Percentiles rank a stretch among this genome's conserved stretches.
These are phyloP conservation scores for Diplosphaera chodatii DNA, from an alignment of 139 green algal species.

Conservation along the genomic window DNA sequence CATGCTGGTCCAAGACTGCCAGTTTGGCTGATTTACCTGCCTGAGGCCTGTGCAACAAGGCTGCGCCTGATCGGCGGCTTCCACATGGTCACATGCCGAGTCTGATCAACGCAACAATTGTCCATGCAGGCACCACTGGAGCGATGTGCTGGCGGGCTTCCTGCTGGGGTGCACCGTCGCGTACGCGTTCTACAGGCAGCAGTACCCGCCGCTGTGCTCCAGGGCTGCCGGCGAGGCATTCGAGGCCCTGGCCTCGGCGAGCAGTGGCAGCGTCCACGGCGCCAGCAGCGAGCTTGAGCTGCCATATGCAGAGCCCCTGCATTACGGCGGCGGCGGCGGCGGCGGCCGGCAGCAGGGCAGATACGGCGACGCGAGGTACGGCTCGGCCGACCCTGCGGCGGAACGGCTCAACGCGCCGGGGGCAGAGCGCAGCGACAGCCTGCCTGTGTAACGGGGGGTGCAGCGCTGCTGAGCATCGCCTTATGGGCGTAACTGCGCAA, in stretches of 20 bases:
- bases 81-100: background rate
- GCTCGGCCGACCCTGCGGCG: background rate
- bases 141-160: constrained; percentile 36
- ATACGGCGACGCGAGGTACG: too few species aligned
- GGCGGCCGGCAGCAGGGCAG: too few species aligned
- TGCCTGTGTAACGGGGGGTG: background rate
- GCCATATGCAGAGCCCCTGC: background rate
- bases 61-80: too few species aligned
- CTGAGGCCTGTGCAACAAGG: too few species aligned
- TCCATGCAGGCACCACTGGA: constrained; percentile 45
- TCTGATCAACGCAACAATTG: background rate
- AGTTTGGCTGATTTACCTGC: too few species aligned
- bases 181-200: constrained; percentile 28
- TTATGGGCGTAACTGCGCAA: too few species aligned
- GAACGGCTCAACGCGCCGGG: background rate
- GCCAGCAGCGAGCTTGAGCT: background rate
- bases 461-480: too few species aligned
- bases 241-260: too few species aligned
- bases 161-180: constrained; percentile 21
- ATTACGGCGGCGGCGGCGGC: too few species aligned
- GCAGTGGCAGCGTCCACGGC: too few species aligned
- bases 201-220: constrained; percentile 15
- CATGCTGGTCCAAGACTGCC: too few species aligned
- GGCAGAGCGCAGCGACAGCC: background rate
- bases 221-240: constrained; percentile 7